Evolutionary conservation across 768 basidiomycete species (phyloP).

Genomic region (Boletus rubroflammeus): DNA sequence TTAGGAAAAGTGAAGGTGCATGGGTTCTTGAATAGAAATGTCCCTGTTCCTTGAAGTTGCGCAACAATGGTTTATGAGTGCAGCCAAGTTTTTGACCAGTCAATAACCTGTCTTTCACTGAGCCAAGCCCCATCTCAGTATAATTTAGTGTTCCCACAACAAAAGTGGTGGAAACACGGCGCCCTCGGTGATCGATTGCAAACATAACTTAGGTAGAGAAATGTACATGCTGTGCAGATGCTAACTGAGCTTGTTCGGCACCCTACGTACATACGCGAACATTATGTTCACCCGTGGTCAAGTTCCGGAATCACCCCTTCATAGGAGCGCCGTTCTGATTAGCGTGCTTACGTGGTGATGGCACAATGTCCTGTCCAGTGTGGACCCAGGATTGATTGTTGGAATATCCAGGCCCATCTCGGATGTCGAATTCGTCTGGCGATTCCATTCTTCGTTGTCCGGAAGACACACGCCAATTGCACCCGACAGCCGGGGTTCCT

Average conservation of each 20-base stretch:
- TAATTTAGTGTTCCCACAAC: not conserved
- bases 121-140: not conserved
- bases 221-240: not conserved
- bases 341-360: not conserved
- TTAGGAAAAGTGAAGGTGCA: conserved; percentile 59
- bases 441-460: not conserved
- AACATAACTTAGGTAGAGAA: too few relatives aligned
- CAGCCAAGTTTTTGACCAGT: too few relatives aligned
- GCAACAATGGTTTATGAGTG: conserved; percentile 16
- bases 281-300: not conserved
- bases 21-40: conserved; percentile 64
- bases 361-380: not conserved
- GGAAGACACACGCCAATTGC: not conserved
- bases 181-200: not conserved
- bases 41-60: not conserved
- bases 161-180: not conserved
- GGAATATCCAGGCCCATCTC: not conserved
- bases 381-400: not conserved
- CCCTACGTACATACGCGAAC: not conserved
- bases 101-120: too few relatives aligned
- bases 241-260: not conserved
- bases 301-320: not conserved
- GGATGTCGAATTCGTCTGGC: not conserved
- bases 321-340: not conserved
- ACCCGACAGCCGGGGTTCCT: not conserved